Evolutionary conservation across 1,284 basidiomycete genomes (phyloP).

Genomic region (Takashimella koratensis): DNA sequence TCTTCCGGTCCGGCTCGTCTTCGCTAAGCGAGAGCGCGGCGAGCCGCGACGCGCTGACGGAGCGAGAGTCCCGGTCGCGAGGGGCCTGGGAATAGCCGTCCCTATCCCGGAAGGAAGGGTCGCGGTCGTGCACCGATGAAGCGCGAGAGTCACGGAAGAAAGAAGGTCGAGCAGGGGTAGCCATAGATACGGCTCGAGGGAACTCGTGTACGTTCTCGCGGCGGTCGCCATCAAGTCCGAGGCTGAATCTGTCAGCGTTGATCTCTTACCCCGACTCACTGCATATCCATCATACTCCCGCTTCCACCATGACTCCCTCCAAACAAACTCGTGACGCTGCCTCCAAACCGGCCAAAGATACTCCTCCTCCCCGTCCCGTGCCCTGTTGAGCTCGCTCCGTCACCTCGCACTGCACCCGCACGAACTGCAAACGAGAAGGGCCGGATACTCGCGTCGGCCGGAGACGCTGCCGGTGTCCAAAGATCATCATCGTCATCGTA

Average conservation of each 20-base stretch:
- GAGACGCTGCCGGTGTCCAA: slow-evolving; percentile 34
- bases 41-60: slow-evolving; percentile 32
- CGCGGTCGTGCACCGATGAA: slow-evolving; percentile 19
- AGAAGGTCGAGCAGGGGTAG: slow-evolving; percentile 39
- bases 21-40: slow-evolving; percentile 30
- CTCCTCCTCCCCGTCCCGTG: slow-evolving; percentile 28
- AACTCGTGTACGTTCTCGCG: slow-evolving; percentile 32
- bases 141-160: slow-evolving; percentile 31
- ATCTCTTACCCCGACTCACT: slow-evolving; percentile 57
- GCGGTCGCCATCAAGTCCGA: slow-evolving; percentile 46
- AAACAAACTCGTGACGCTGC: slow-evolving; percentile 71
- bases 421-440: slow-evolving; percentile 49
- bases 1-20: slow-evolving; percentile 52
- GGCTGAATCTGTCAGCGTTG: slow-evolving; percentile 20
- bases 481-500: slow-evolving; percentile 32
- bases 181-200: slow-evolving; percentile 39
- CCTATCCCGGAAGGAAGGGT: no score
- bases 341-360: slow-evolving; percentile 63
- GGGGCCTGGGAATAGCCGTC: slow-evolving; percentile 1
- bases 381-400: slow-evolving; percentile 20
- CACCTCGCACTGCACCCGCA: slow-evolving; percentile 35
- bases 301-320: slow-evolving; percentile 71
- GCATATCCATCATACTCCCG: slow-evolving; percentile 89
- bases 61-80: slow-evolving; percentile 11
- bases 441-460: slow-evolving; percentile 26